Evolutionary conservation across 129 eudicot species (phyloP), one percentile per base, ranked within the genome.

Genomic region (Chrysanthemum lavandulifolium): DNA sequence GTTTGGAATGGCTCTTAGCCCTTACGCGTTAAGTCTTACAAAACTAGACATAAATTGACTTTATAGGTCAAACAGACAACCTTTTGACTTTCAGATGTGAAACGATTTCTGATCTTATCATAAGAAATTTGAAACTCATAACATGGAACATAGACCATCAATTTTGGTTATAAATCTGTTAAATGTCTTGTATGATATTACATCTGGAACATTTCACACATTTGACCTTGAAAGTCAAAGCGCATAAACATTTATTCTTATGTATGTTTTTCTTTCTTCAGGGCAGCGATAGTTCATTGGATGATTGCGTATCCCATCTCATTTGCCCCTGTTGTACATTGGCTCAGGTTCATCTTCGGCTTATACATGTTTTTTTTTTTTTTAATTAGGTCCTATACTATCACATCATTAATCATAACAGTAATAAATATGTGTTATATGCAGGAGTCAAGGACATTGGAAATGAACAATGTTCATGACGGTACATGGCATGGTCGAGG

Each of bases 401-500:
- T 58, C 25, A 1, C 14, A 0, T 21, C 25, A 15, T 53, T 74
- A 7, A 10, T 18, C 31, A 12, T 33, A 27, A 13, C 14, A 5
- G 53, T 31, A 18, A 6, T 5, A 52, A 2, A 61, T 78, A 3
- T 19, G 29, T 51, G 4, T 50, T 10, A 76, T 68, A 48, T 68
- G 27, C 77, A 92, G 98, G 98, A 92, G 36, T 80, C 98, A 0
- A 85, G 98, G 79, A 92, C 98, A 25, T 51, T 92, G 78, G 92
- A 92, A 83, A 89, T 89, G 88, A 92, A 92, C 85, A 92, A 92
- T 49, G 95, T 92, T 68, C 88, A 87, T 66, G 96, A 87, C 62
- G 96, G 98, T 40, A 85, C 77, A 2, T 92, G 98, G 98, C 94
- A 85, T 74, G 95, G 98, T 54, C 83, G 96, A 65, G 98, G 98